A percentile compares a stretch with the other conserved stretches of the same genome.
Conservation (phyloP, 805 yeast species). For the Isabelozyma rhagii region DNA sequence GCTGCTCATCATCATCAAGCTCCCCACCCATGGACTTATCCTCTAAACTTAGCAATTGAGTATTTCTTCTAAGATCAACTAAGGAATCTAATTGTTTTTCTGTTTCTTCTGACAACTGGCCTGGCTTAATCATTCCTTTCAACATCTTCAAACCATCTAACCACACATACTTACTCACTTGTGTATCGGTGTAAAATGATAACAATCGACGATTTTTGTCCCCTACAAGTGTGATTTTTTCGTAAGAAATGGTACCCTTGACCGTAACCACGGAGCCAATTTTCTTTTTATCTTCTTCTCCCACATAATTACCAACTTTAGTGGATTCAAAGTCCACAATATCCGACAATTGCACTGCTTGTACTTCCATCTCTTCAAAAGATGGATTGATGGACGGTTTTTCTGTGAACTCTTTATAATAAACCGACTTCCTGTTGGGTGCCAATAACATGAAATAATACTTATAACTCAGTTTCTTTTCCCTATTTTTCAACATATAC, state of each 20-base stretch:
- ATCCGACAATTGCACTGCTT: constrained; percentile 48
- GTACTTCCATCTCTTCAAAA: constrained; percentile 51
- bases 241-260: constrained; percentile 54
- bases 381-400: constrained; percentile 50
- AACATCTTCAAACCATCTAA: constrained; percentile 67
- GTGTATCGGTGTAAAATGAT: constrained; percentile 67
- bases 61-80: constrained; percentile 34
- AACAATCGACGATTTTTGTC: constrained; percentile 43
- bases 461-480: constrained; percentile 21
- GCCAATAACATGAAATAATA: constrained; percentile 60
- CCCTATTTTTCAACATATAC: constrained; percentile 13
- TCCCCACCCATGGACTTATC: constrained; percentile 11
- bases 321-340: constrained; percentile 50
- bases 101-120: constrained; percentile 35
- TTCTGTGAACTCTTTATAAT: constrained; percentile 56
- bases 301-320: constrained; percentile 37
- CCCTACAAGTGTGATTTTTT: constrained; percentile 51
- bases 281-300: constrained; percentile 41
- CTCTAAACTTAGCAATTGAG: constrained; percentile 39
- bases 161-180: constrained; percentile 69
- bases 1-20: constrained; percentile 12
- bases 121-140: constrained; percentile 28
- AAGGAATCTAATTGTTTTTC: constrained; percentile 31
- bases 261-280: constrained; percentile 51
- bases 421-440: constrained; percentile 59